Conservation (phyloP, 176 grass and related monocot species). For the Zea mays region Zm-B73-REFERENCE-NAM-5.0 NC_050102.1:154192001-154192500, state of each 20-base stretch:
- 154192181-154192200: neutral
- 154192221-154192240: neutral
- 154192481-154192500: neutral
- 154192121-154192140: neutral
- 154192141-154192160: neutral
- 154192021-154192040: constrained; percentile 8
- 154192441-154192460: constrained; percentile 17
- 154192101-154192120: neutral
- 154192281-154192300: neutral
- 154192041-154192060: neutral
- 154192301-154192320: constrained; percentile 6
- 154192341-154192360: neutral
- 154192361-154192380: neutral
- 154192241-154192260: neutral
- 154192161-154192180: constrained; percentile 3
- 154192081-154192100: neutral
- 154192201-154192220: neutral
- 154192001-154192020: neutral
- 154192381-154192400: constrained; percentile 22
- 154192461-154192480: neutral
- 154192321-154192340: neutral
- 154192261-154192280: neutral
- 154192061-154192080: neutral
- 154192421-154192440: neutral
- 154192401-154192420: constrained; percentile 26